A percentile compares a stretch with the other conserved stretches of the same genome.
Evolutionary conservation across 805 yeast species (phyloP).

Genomic region (Saccharomycopsis lassenensis): DNA sequence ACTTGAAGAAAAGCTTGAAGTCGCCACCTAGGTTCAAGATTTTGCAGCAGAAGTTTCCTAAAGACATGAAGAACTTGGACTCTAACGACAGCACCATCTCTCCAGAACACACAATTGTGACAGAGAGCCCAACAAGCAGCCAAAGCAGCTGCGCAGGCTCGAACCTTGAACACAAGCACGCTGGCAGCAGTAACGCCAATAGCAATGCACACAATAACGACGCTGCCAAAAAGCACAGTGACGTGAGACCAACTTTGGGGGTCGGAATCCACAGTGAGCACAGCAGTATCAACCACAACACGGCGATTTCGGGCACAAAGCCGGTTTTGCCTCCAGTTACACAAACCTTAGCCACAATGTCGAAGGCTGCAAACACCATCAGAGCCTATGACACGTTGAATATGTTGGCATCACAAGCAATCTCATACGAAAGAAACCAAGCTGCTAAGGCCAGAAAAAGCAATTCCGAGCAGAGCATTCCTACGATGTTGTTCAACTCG

Average conservation of each 20-base stretch:
- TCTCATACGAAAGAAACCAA: conserved; percentile 16
- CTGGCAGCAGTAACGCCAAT: neutral
- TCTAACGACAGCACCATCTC: conserved; percentile 10
- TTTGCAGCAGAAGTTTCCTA: conserved; percentile 1
- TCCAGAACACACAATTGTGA: conserved; percentile 14
- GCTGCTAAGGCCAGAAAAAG: conserved; percentile 7
- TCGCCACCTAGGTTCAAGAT: conserved; percentile 13
- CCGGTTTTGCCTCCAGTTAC: too few relatives aligned
- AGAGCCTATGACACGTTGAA: conserved; percentile 15
- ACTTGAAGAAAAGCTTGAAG: conserved; percentile 5
- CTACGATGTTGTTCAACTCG: conserved; percentile 2
- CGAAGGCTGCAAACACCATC: neutral
- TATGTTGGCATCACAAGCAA: conserved; percentile 18
- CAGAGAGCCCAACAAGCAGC: conserved; percentile 10
- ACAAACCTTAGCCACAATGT: too few relatives aligned
- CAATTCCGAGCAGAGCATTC: conserved; percentile 1
- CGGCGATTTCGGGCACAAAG: too few relatives aligned
- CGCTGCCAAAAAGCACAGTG: neutral
- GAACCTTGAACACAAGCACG: neutral
- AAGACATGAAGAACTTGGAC: neutral
- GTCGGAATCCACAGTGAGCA: too few relatives aligned
- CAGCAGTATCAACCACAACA: too few relatives aligned
- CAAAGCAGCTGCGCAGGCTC: too few relatives aligned
- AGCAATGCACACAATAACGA: neutral
- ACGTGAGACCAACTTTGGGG: too few relatives aligned